Conservation (phyloP, 352 stramenopile species). For the Globisporangium polare region DNA sequence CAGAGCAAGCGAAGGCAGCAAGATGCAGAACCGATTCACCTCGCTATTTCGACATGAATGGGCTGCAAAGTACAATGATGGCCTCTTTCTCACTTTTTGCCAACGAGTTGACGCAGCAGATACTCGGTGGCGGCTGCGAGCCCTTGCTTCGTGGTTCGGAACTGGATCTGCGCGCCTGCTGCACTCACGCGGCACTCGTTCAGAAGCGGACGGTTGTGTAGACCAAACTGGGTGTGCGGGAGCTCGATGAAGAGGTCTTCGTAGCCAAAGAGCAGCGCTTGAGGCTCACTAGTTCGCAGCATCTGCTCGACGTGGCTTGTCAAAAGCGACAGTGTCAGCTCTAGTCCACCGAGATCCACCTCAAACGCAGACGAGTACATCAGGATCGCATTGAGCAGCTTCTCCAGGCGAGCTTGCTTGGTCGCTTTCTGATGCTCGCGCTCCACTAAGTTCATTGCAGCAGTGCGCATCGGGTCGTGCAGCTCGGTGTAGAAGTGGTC, state of each 20-base stretch:
- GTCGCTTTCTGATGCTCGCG: constrained; percentile 14
- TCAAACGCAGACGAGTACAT: constrained; percentile 51
- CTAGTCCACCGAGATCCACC: constrained; percentile 35
- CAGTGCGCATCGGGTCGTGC: background rate
- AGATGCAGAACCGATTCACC: constrained; percentile 31
- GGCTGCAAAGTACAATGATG: background rate
- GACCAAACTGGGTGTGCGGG: constrained; percentile 11
- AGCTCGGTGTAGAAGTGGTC: constrained; percentile 7
- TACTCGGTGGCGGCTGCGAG: constrained; percentile 51
- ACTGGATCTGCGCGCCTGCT: constrained; percentile 36
- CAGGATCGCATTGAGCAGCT: constrained; percentile 54
- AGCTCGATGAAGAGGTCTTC: constrained; percentile 47
- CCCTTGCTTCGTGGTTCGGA: constrained; percentile 53
- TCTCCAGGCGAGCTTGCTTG: constrained; percentile 30
- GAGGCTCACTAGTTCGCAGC: constrained; percentile 8
- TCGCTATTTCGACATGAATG: constrained; percentile 60
- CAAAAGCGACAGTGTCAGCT: constrained; percentile 40
- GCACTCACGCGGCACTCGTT: constrained; percentile 56
- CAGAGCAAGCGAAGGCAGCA: constrained; percentile 12
- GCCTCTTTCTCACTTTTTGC: constrained; percentile 7
- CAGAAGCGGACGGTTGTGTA: constrained; percentile 46
- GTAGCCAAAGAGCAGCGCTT: constrained; percentile 26
- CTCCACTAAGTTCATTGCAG: constrained; percentile 18
- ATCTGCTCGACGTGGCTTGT: constrained; percentile 44
- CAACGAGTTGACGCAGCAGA: constrained; percentile 31